Evolutionary conservation across 2,329 filamentous ascomycete genomes (phyloP).

Genomic region (Fusarium udum): DNA sequence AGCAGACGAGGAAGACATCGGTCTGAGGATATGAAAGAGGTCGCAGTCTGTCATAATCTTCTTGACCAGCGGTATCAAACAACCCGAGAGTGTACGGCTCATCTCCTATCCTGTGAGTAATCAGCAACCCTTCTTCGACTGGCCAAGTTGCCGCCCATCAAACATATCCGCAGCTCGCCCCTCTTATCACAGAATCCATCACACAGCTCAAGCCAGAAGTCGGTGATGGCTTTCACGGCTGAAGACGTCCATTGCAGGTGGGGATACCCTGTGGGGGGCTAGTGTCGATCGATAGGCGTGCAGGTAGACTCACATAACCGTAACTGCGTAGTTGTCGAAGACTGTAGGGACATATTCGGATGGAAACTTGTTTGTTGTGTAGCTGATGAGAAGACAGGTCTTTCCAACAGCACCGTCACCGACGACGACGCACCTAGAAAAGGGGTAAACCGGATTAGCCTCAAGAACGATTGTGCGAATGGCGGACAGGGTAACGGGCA

Average conservation of each 20-base stretch:
- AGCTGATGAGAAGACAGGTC: constrained; percentile 98
- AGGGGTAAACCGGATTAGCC: constrained; percentile 36
- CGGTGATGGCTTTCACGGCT: constrained; percentile 4
- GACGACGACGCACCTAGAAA: constrained; percentile 90
- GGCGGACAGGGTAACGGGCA: background rate
- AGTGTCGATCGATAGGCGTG: constrained; percentile 24
- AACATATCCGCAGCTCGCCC: constrained; percentile 1
- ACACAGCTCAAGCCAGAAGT: background rate
- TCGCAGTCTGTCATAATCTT: constrained; percentile 98
- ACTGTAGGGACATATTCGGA: constrained; percentile 99
- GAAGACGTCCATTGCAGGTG: constrained; percentile 17
- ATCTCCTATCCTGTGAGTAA: constrained; percentile 84
- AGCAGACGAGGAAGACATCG: constrained; percentile 98
- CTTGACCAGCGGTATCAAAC: constrained; percentile 98
- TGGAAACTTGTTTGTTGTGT: constrained; percentile 99
- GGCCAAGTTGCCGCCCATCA: background rate
- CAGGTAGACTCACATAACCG: constrained; percentile 85
- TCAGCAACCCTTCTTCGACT: constrained; percentile 26
- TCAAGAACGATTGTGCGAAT: background rate
- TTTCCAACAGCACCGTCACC: constrained; percentile 99
- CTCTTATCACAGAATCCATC: background rate
- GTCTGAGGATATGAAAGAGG: constrained; percentile 98
- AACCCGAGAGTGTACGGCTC: constrained; percentile 97
- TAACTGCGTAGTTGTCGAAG: constrained; percentile 99
- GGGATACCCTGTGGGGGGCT: constrained; percentile 22